A percentile compares a stretch with the other conserved stretches of the same genome.
phyloP scores from a whole-genome alignment of 192 early-diverging fungal species.

The Piromyces finnis region DNA sequence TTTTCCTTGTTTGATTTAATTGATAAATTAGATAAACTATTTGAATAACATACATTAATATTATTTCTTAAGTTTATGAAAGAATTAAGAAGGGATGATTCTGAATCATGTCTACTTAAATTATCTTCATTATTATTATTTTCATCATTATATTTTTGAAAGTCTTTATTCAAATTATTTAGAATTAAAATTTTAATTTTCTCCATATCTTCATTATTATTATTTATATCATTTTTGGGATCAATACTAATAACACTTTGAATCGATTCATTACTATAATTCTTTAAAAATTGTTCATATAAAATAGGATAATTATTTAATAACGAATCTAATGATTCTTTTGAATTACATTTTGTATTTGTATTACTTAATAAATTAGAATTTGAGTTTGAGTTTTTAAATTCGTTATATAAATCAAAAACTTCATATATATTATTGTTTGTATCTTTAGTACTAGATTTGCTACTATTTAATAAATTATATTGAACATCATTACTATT shows the following conservation, averaged over 20 bases:
- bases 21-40: background rate
- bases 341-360: no score
- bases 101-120: background rate
- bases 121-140: background rate
- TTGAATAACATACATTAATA: background rate
- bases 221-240: background rate
- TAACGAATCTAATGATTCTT: no score
- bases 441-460: background rate
- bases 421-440: background rate
- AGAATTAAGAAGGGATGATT: background rate
- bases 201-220: background rate
- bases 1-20: background rate
- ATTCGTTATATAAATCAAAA: background rate
- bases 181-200: background rate
- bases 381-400: background rate
- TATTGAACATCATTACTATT: no score
- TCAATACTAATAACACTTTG: background rate
- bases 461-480: no score
- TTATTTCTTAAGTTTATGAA: background rate
- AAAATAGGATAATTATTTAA: no score
- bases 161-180: background rate
- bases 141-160: background rate
- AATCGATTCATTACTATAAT: no score
- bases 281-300: no score
- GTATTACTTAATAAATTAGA: no score